phyloP scores from a whole-genome alignment of 176 grass and related monocot genomes.

The Canna indica region DNA sequence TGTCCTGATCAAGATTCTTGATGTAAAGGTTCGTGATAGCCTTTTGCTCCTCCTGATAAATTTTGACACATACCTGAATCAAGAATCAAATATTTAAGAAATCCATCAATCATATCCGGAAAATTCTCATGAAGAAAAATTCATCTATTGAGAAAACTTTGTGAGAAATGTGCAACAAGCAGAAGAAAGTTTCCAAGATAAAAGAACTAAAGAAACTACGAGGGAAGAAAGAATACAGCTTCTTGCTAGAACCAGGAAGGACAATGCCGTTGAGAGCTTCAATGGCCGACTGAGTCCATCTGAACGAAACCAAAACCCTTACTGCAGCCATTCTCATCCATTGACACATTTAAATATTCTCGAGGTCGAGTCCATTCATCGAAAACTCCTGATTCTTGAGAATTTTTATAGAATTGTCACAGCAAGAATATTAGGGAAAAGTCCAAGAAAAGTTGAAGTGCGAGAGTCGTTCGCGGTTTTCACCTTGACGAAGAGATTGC shows the following conservation, averaged over 20 bases:
- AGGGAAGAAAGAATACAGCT: constrained; percentile 5
- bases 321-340: constrained; percentile 10
- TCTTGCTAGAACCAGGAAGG: constrained; percentile 4
- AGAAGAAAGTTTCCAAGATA: too few relatives aligned
- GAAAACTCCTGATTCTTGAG: constrained; percentile 18
- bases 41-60: constrained; percentile 6
- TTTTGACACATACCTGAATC: constrained; percentile 13
- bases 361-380: not conserved
- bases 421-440: not conserved
- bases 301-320: constrained; percentile 22
- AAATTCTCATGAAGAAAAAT: too few relatives aligned
- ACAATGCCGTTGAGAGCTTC: constrained; percentile 1
- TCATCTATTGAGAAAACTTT: too few relatives aligned
- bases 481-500: constrained; percentile 41
- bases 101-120: too few relatives aligned
- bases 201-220: not conserved
- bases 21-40: not conserved
- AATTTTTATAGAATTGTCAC: not conserved
- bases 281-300: constrained; percentile 17
- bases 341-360: constrained; percentile 17
- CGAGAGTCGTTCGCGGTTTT: not conserved
- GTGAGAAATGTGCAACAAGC: too few relatives aligned
- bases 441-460: not conserved
- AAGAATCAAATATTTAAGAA: too few relatives aligned
- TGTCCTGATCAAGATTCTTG: constrained; percentile 22